Base-by-base conservation (phyloP, 202 grass and related monocot genomes). In the Panicum hallii region DNA sequence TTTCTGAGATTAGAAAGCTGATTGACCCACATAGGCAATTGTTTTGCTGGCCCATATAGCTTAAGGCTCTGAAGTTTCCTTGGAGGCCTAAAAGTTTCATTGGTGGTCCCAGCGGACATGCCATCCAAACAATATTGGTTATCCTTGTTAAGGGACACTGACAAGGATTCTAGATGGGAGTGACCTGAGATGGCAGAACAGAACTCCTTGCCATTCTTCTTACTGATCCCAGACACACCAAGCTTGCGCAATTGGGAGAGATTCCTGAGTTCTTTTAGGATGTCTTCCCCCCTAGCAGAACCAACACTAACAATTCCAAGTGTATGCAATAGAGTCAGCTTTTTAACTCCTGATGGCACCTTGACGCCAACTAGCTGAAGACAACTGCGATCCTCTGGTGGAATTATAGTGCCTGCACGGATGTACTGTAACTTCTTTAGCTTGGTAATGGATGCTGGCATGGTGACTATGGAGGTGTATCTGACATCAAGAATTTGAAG, bases 41-140 rank as follows among this genome's bases (percentile, higher is more conserved):
- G 1, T 14, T 46, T 14, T 26, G 13, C 42, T 47, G 19, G 36
- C 7, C 74, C 54, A 60, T 77, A 43, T 9, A 55, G 19, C 63
- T 73, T 88, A 48, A 67, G 78, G 74, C 78, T 84, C 67, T 66
- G 34, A 49, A 57, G 73, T 5, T 23, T 36, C 2, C 22, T 3
- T 10, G 45, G 46, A 57, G 32, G 72, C 45, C 8, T 9, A 7
- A 44, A 44, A 44, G 42, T 44, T 44, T 44, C 1, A 44, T 8
- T 44, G 42, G 42, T 44, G 42, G 42, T 9, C 42, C 9, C 45
- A 46, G 45, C 45, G 9, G 9, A 11, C 45, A 46, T 36, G 13
- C 5, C 14, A 36, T 66, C 15, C 34, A 40, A 9, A 40, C 63
- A 66, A 40, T 17, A 15, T 17, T 38, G 34, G 40, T 40, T 10